phyloP scores from a whole-genome alignment of 176 grass and related monocot species.

The Miscanthus lutarioriparius region DNA sequence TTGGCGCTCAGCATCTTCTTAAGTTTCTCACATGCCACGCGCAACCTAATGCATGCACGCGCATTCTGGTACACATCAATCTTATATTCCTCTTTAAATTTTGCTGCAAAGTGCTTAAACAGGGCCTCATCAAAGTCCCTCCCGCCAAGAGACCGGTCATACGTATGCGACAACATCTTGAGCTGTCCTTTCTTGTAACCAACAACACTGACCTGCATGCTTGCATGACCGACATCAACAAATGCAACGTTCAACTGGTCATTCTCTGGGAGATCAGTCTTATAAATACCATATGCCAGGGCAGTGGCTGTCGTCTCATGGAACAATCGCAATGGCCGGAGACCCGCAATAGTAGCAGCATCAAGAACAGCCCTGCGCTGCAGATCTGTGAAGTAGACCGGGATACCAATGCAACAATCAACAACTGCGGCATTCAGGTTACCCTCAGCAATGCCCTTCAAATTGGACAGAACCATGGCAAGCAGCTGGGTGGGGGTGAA shows the following conservation, averaged over 20 bases:
- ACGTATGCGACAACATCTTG: conserved; percentile 61
- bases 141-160: conserved; percentile 69
- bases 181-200: conserved; percentile 63
- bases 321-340: conserved; percentile 63
- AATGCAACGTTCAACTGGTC: conserved; percentile 79
- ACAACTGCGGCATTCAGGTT: conserved; percentile 58
- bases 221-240: conserved; percentile 81
- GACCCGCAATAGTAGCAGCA: conserved; percentile 65
- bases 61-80: conserved; percentile 80
- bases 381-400: conserved; percentile 78
- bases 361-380: conserved; percentile 81
- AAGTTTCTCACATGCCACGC: conserved; percentile 64
- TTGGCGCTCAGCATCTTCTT: conserved; percentile 74
- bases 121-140: conserved; percentile 78
- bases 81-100: conserved; percentile 69
- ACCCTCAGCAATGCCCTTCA: conserved; percentile 78
- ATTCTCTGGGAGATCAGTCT: conserved; percentile 74
- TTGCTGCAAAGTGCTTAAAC: conserved; percentile 60
- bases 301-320: conserved; percentile 90
- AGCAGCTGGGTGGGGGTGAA: conserved; percentile 84
- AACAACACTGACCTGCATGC: conserved; percentile 83
- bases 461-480: conserved; percentile 79
- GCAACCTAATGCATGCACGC: conserved; percentile 48
- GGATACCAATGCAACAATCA: conserved; percentile 92
- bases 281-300: conserved; percentile 88